Percentiles rank a stretch among this genome's conserved stretches.
phyloP scores from a whole-genome alignment of 441 rosid species.

The Gossypium aridum region DNA sequence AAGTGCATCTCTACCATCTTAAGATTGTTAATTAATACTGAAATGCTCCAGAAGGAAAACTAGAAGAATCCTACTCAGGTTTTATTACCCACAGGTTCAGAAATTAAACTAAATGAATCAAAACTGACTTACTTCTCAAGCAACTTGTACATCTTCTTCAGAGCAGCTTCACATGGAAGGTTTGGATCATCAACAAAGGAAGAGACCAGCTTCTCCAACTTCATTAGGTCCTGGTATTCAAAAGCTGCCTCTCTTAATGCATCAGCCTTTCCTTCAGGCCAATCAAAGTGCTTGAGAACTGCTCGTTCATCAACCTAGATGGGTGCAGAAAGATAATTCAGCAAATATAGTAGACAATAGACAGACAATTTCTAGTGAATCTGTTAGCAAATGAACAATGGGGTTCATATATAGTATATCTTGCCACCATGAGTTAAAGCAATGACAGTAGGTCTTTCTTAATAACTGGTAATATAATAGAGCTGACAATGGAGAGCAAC shows the following conservation, averaged over 20 bases:
- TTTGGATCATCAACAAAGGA: conserved; percentile 79
- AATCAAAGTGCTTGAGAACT: conserved; percentile 95
- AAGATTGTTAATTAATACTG: background rate
- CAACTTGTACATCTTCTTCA: conserved; percentile 90
- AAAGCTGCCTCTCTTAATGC: conserved; percentile 94
- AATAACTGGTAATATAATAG: background rate
- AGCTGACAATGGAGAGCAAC: background rate
- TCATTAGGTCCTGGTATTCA: conserved; percentile 89
- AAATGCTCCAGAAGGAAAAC: background rate
- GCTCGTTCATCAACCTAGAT: conserved; percentile 90
- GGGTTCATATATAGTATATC: background rate
- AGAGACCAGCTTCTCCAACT: conserved; percentile 72
- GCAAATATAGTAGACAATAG: background rate
- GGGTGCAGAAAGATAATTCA: conserved; percentile 14
- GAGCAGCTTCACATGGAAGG: conserved; percentile 77
- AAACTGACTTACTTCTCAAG: conserved; percentile 69
- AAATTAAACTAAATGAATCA: conserved; percentile 7
- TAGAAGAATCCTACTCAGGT: background rate
- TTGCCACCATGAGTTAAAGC: background rate
- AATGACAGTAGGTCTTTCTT: background rate
- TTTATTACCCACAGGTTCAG: background rate
- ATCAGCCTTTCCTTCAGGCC: conserved; percentile 99
- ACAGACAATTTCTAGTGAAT: background rate
- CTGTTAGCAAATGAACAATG: background rate
- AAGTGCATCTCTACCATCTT: background rate